Evolutionary conservation across 2,329 filamentous ascomycete species (phyloP).

Genomic region (Amauroascus verrucosus): DNA sequence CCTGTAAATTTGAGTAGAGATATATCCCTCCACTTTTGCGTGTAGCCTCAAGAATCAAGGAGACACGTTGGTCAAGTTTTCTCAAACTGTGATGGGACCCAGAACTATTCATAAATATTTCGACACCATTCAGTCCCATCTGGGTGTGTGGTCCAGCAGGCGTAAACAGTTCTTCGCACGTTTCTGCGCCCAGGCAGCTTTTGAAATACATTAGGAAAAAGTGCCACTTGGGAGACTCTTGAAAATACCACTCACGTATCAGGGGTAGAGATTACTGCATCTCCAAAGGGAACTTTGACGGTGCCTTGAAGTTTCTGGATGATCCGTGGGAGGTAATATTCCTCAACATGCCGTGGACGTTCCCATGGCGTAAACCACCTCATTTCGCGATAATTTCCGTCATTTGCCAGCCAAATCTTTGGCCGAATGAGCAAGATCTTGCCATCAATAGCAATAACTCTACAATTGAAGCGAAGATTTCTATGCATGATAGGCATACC

Average conservation of each 20-base stretch:
- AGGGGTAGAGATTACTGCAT: slow-evolving; percentile 50
- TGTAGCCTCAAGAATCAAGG: slow-evolving; percentile 53
- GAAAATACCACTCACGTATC: slow-evolving; percentile 42
- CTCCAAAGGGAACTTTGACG: slow-evolving; percentile 52
- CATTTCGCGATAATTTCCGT: slow-evolving; percentile 46
- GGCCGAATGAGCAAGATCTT: slow-evolving; percentile 57
- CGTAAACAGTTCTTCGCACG: slow-evolving; percentile 51
- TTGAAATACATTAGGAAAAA: background rate
- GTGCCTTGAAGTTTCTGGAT: slow-evolving; percentile 48
- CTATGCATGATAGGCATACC: slow-evolving; percentile 46
- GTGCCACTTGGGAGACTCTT: slow-evolving; percentile 18
- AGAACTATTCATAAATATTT: slow-evolving; percentile 58
- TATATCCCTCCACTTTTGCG: slow-evolving; percentile 35
- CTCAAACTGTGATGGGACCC: slow-evolving; percentile 45
- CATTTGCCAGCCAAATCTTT: slow-evolving; percentile 58
- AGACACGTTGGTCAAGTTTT: slow-evolving; percentile 54
- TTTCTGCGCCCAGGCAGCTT: slow-evolving; percentile 36
- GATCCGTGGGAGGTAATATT: slow-evolving; percentile 51
- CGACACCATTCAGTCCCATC: slow-evolving; percentile 57
- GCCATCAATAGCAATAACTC: slow-evolving; percentile 53
- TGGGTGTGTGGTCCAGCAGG: slow-evolving; percentile 44
- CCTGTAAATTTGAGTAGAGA: slow-evolving; percentile 12
- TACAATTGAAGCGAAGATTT: slow-evolving; percentile 53
- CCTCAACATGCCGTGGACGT: slow-evolving; percentile 42
- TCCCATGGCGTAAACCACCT: slow-evolving; percentile 54